Evolutionary conservation across 2,329 filamentous ascomycete species (phyloP).

Genomic region (Fusarium oligoseptatum): DNA sequence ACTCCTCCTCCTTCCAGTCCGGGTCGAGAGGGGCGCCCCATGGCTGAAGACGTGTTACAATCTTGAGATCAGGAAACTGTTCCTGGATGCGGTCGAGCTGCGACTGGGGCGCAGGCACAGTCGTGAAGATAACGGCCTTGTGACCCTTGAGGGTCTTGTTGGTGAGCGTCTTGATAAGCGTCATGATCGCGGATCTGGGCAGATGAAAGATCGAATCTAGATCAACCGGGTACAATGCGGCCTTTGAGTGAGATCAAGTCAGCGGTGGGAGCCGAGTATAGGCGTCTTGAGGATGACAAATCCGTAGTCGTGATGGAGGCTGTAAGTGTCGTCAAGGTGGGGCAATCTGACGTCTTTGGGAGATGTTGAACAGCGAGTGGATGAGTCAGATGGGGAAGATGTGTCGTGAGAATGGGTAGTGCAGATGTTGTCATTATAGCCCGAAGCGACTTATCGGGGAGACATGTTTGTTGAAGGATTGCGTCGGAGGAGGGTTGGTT

Average conservation of each 20-base stretch:
- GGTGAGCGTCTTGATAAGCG: constrained; percentile 22
- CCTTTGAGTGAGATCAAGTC: constrained; percentile 16
- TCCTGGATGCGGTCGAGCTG: constrained; percentile 54
- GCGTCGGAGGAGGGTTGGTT: neutral
- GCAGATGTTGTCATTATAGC: constrained; percentile 39
- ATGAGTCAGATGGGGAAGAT: neutral
- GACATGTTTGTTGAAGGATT: neutral
- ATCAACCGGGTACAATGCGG: neutral
- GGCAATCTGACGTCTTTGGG: constrained; percentile 40
- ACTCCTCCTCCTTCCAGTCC: constrained; percentile 54
- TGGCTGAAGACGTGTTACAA: constrained; percentile 49
- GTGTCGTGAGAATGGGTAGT: constrained; percentile 18
- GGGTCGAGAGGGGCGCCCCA: constrained; percentile 47
- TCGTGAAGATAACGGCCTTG: constrained; percentile 60
- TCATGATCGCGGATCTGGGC: constrained; percentile 23
- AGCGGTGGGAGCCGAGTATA: constrained; percentile 6
- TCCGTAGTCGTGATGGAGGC: constrained; percentile 14
- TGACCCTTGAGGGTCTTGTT: constrained; percentile 62
- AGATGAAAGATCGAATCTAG: neutral
- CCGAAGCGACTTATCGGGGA: neutral
- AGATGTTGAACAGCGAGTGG: constrained; percentile 11
- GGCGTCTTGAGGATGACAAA: constrained; percentile 38
- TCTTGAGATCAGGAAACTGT: constrained; percentile 59
- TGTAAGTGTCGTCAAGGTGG: constrained; percentile 42
- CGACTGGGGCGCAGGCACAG: constrained; percentile 47